Base-by-base conservation (phyloP, 1,284 basidiomycete species). In the Trametes sp. region DNA sequence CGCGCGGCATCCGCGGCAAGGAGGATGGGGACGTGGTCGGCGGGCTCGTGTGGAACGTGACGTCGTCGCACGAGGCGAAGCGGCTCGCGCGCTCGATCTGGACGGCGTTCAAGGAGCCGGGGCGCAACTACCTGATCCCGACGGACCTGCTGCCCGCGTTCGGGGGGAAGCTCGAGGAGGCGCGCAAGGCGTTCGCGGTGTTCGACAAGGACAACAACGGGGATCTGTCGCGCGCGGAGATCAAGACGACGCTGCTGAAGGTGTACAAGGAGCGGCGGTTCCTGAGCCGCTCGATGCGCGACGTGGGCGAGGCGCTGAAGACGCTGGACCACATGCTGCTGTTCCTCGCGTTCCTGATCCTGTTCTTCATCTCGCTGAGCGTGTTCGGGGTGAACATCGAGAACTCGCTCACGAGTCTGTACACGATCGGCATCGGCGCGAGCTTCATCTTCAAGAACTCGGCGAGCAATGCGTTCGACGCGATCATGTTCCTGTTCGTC, bases 141-240 rank as follows among this genome's bases (percentile, higher is more conserved):
- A 77, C 81, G 28, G 93, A 94, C 74, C 92, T 94, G 70, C 81
- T 84, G 61, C 85, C 88, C 9, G 91, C 88, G 7, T 94, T 90
- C 72, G 66, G 80, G 48, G 48, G 48, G 16, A 83, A 81, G n/a
- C 74, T 78, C 7, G 81, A 80, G 52, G 82, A 83, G 21, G 88
- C 90, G 13, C 78, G 83, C 57, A 80, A 80, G 13, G 92, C 92
- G 2, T 94, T 94, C 80, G 83, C 84, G 50, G 84, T 93, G 33
- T 92, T 94, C 71, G 90, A 92, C 75, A 82, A 79, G 65, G 92
- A 94, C 73, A 83, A 86, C 70, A 92, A 94, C 66, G 90, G 90
- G 21, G 92, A 94, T 72, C 82, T 94, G 59, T 88, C 89, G n/a
- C 84, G 87, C 56, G 80, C 84, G 33, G 93, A 94, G 76, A 85